phyloP scores from a whole-genome alignment of 2,329 filamentous ascomycete genomes.

The Immersiporthe knoxdaviesiana region DNA sequence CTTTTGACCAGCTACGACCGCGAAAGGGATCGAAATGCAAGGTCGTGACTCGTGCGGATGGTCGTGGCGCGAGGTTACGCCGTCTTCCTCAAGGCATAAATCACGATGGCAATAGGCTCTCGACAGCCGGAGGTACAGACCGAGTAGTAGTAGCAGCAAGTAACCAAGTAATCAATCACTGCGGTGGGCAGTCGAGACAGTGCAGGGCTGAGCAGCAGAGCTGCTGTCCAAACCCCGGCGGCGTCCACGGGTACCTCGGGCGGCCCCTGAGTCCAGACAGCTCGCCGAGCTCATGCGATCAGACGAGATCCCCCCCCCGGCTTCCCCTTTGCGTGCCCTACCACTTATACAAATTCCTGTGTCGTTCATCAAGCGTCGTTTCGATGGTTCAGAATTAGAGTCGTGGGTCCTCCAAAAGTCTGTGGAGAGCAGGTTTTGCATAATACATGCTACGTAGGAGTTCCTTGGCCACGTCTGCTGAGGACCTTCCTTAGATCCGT shows the following conservation, averaged over 20 bases:
- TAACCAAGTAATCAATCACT: not conserved
- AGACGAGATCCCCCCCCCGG: too few relatives aligned
- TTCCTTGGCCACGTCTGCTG: not conserved
- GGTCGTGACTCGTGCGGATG: conserved; percentile 11
- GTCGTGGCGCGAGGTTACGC: conserved; percentile 19
- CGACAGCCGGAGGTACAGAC: not conserved
- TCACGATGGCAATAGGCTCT: conserved; percentile 4
- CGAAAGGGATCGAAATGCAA: conserved; percentile 12
- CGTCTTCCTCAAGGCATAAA: conserved; percentile 22
- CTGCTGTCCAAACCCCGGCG: not conserved
- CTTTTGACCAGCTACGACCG: conserved; percentile 9
- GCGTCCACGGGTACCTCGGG: not conserved
- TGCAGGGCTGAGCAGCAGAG: not conserved
- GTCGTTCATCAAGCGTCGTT: not conserved
- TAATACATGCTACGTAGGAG: not conserved
- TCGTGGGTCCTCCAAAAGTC: not conserved
- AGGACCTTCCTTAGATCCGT: conserved; percentile 7
- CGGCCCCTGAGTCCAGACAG: not conserved
- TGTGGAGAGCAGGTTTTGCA: conserved; percentile 10
- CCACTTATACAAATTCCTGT: not conserved
- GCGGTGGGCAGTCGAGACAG: not conserved
- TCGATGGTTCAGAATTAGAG: not conserved
- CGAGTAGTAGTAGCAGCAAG: not conserved
- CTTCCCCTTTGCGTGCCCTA: not conserved
- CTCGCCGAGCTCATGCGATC: conserved; percentile 3